Evolutionary conservation across 768 basidiomycete species (phyloP), one percentile per base, ranked within the genome.

Genomic region (Xanthoconium stramineum): DNA sequence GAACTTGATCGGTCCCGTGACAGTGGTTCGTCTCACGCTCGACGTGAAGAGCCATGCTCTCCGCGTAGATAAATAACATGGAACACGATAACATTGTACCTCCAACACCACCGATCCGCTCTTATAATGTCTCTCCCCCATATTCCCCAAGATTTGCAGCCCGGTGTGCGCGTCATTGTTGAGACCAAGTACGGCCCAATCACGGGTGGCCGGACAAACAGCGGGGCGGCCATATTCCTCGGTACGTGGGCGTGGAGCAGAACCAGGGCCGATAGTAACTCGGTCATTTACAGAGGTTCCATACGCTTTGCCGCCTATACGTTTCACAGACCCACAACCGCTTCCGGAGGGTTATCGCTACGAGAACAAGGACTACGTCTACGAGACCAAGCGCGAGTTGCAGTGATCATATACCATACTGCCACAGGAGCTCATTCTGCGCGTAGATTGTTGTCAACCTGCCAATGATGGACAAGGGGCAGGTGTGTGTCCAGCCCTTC

Each of bases 201-300:
- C 33, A 35, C 33, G 33, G 33, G 33, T 35, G 33, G 33, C 33
- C 33, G 33, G 33, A 35, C 33, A 8, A 12, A 78, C 30, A 88
- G 86, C 60, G 84, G 85, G 2, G 75, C 84, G 40, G 82, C 77
- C 6, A 80, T 81, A 19, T 89, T 88, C 66, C 73, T 89, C 38
- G 87, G 88, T 86, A 62, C 28, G 74, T 46, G 42, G 19, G 3
- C 6, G 9, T 3, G 19, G 33, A 12, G 2, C 13, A 6, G 17
- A 40, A 29, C 10, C 1, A 30, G 15, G 28, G 14, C 15, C 10
- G 17, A 12, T 3, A 35, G 33, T 24, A 35, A 13, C 47, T 37
- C 24, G 39, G n/a, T 35, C 13, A 15, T 19, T 15, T 5, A 14
- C 53, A 91, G 88, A 91, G 33, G 33, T 91, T 50, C 87, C 88